Base-by-base conservation (phyloP, 2,329 filamentous ascomycete genomes). In the Talaromyces marneffei region DNA sequence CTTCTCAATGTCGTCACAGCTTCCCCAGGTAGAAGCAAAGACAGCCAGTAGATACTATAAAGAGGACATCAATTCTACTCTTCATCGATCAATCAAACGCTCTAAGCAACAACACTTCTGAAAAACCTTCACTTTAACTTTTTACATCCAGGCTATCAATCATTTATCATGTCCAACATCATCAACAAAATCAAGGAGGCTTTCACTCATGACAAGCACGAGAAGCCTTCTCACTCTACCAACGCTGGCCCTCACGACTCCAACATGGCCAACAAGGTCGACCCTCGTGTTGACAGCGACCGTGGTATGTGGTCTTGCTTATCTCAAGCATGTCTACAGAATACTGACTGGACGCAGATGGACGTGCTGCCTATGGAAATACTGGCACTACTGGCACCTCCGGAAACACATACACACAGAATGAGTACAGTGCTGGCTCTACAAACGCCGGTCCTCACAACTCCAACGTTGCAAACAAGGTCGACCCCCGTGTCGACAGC, bases 251-350 rank as follows among this genome's bases (percentile, higher is more conserved):
- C 75, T 39, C 75, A 77, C 60, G 65, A 66, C 8, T 74, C 74
- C 20, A 75, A 76, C 25, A 54, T 73, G n/a, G 69, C 71, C 44
- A 79, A 79, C 62, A 76, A 73, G 61, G 44, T 69, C 4, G 76
- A 79, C 62, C 68, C 68, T 44, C 60, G 66, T n/a, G 63, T 69
- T 4, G 69, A 76, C 61, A 72, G 67, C 37, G 70, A 73, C 56
- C 64, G 62, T 27, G 68, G 61, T 55, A 62, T 55, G 60, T 35
- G n/a, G 9, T 48, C 4, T 29, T n/a, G 16, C 33, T 6, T 20
- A 27, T 31, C 3, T 1, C 27, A 18, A 50, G 27, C 25, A 31
- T 31, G 46, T 31, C 4, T 18, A n/a, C 31, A 31, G 18, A 31
- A 31, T 12, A 5, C 27, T 50, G 9, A 50, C 25, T 37, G 29